Conservation (phyloP, 2,329 filamentous ascomycete genomes). For the Cercospora brassicicola region DNA sequence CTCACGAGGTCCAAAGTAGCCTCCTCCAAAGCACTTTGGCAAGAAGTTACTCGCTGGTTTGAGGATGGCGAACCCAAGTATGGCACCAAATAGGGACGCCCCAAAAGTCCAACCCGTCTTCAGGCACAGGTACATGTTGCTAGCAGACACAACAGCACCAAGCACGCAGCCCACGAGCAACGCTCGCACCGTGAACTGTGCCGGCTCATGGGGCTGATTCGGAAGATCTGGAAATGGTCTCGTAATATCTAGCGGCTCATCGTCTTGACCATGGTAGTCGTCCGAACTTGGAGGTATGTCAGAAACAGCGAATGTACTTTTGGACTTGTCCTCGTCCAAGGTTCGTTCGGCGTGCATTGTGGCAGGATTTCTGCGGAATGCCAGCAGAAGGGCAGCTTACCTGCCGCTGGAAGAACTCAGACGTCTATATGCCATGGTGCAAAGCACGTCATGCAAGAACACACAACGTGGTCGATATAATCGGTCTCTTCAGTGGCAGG, state of each 20-base stretch:
- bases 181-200: conserved; percentile 53
- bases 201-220: conserved; percentile 14
- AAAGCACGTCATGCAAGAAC: conserved; percentile 7
- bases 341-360: background rate
- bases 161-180: conserved; percentile 56
- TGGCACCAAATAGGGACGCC: conserved; percentile 43
- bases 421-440: conserved; percentile 7
- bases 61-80: conserved; percentile 56
- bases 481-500: background rate
- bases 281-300: background rate
- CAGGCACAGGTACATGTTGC: conserved; percentile 60
- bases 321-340: background rate
- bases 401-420: conserved; percentile 2
- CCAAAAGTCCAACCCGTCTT: conserved; percentile 47
- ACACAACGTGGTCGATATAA: conserved; percentile 2
- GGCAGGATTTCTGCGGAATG: background rate
- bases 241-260: conserved; percentile 13
- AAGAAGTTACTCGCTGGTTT: conserved; percentile 31
- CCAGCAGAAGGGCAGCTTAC: background rate
- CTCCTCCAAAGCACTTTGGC: conserved; percentile 46
- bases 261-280: background rate
- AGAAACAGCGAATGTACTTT: conserved; percentile 2
- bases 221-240: conserved; percentile 15
- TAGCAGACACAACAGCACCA: conserved; percentile 60
- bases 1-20: conserved; percentile 59